Base-by-base conservation (phyloP, 1,284 basidiomycete species). In the Malassezia sympodialis region DNA sequence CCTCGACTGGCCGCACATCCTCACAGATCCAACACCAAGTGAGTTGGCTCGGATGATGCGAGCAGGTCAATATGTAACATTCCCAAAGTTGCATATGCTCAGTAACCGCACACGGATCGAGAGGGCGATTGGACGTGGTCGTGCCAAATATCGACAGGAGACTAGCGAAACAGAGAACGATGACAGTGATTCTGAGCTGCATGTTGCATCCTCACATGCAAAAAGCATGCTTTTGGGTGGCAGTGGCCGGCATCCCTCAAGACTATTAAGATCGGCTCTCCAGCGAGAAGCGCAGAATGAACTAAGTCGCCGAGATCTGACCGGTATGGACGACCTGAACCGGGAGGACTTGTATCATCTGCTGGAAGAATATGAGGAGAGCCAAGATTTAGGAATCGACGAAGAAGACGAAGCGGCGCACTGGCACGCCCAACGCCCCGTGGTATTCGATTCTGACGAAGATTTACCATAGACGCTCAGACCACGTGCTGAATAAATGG, bases 1-100 rank as follows among this genome's bases (percentile, higher is more conserved):
- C 15, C 65, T 62, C 60, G 72, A 73, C 55, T 73, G 70, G 70
- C 58, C 68, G 17, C 51, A 66, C 24, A 66, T 73, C 24, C 44
- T 73, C 31, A 65, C 61, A 6, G 72, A 73, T 51, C 72, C 70
- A 14, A 66, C 67, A 45, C 53, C 67, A 7, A 62, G 60, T 40
- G 70, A 72, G 47, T 43, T 74, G 41, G 30, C 46, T 0, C 59
- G 69, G 14, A 68, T 72, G 65, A 67, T 74, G 35, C 42, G 52
- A 3, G 59, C 67, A 0, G 69, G 67, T 1, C 58, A 66, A 46
- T 63, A 60, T 37, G 68, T 66, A 11, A 72, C 71, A 0, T 73
- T 68, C 43, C 69, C 71, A 15, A 73, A 72, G 53, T n/a, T 49
- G 46, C 69, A 74, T 51, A 74, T 74, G 72, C 70, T 74, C 49